Base-by-base conservation (phyloP, 179 eudicot species). In the Beta macrorhiza region DNA sequence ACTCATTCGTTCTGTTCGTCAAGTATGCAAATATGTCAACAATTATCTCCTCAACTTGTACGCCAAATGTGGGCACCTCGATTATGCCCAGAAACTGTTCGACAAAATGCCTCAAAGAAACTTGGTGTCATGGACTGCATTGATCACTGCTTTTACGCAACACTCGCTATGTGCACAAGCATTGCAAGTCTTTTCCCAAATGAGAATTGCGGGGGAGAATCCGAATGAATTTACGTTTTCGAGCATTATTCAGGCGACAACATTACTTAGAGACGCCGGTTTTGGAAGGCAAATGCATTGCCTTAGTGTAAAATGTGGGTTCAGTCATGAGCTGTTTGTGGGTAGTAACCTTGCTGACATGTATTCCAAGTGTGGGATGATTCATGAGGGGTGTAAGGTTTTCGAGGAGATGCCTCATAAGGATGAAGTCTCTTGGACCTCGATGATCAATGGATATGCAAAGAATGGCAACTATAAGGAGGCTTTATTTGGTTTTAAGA, bases 391-490 rank as follows among this genome's bases (percentile, higher is more conserved):
- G 81, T 83, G 86, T 78, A 85, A 49, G 20, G 79, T 89, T 42
- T 91, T 89, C 68, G 74, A 89, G 58, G 75, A 73, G 76, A 88
- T 89, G 90, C 86, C 88, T 7, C 16, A 44, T 74, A 80, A 86
- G 62, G 91, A 91, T 84, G 84, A 86, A 68, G 90, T 91, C 29
- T 91, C 91, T 0, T 91, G 89, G 82, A 91, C 89, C 13, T 84
- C 93, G 2, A 86, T 89, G 89, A 89, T 91, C 44, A 81, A 84
- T 32, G 93, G 93, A 37, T 88, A 87, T 85, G 89, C 85, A n/a
- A 79, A 83, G 57, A 84, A 77, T 63, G 91, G 89, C n/a, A 79
- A 81, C 79, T 84, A 52, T 19, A 47, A 67, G 14, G 86, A 82
- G 83, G 90, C 91, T 19, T 64, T 89, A 80, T 84, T 81, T 81